Conservation (phyloP, 108 stramenopile species). For the Cyclotella atomus region DNA sequence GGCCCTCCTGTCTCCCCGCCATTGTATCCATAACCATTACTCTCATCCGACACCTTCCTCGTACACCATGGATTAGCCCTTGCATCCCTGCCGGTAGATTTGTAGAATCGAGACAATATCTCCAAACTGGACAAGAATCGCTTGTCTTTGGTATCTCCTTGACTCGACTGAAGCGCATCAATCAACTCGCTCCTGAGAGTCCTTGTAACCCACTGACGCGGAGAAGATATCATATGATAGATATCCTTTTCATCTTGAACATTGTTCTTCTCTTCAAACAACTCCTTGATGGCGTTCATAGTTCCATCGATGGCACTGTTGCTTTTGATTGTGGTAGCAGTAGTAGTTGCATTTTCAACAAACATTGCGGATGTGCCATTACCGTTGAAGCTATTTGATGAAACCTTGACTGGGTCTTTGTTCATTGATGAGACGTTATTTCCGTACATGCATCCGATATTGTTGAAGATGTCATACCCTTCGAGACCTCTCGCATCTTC, state of each 20-base stretch:
- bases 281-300: constrained; percentile 35
- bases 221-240: constrained; percentile 48
- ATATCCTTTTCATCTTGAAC: constrained; percentile 46
- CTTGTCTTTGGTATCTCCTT: constrained; percentile 46
- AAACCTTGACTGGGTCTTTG: not conserved
- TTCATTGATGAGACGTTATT: not conserved
- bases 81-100: constrained; percentile 47
- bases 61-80: constrained; percentile 49
- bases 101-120: constrained; percentile 41
- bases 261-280: constrained; percentile 47
- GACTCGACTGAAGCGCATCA: constrained; percentile 39
- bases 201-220: constrained; percentile 42
- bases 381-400: not conserved
- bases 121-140: constrained; percentile 47
- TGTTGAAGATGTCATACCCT: constrained; percentile 44
- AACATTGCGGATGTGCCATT: not conserved
- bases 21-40: constrained; percentile 28
- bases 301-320: constrained; percentile 39
- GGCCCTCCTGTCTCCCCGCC: constrained; percentile 40
- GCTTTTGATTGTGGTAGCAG: constrained; percentile 10
- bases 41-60: constrained; percentile 22
- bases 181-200: constrained; percentile 49
- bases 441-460: constrained; percentile 46
- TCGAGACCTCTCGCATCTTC: not conserved
- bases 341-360: constrained; percentile 1